A percentile compares a stretch with the other conserved stretches of the same genome.
phyloP scores from a whole-genome alignment of 345 rosid species.

The Ailanthus altissimus region DNA sequence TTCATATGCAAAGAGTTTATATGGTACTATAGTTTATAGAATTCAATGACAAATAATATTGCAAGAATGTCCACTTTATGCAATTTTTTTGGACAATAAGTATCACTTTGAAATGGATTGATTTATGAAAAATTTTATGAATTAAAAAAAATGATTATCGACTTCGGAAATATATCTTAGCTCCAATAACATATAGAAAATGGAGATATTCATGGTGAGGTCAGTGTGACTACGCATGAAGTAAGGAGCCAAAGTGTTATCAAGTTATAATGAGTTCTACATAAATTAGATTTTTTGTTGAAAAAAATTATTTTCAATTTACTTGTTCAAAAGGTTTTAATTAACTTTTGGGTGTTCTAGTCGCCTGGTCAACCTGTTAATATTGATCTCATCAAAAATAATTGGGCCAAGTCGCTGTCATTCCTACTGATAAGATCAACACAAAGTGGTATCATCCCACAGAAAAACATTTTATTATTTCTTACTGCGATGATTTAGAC shows the following conservation, averaged over 20 bases:
- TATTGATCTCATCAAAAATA: neutral
- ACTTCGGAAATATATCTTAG: too few species aligned
- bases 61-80: too few species aligned
- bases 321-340: constrained; percentile 2
- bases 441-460: neutral
- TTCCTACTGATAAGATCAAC: constrained; percentile 7
- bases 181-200: neutral
- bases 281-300: too few species aligned
- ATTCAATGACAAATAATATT: too few species aligned
- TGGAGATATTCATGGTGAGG: constrained; percentile 14
- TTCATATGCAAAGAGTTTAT: too few species aligned
- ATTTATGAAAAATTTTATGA: too few species aligned
- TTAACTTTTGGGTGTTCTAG: neutral
- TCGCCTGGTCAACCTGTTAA: neutral
- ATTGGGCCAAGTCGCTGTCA: constrained; percentile 2
- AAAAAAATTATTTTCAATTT: neutral
- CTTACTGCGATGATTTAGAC: neutral
- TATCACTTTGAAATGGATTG: too few species aligned
- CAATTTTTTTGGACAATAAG: too few species aligned
- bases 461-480: too few species aligned
- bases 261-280: too few species aligned
- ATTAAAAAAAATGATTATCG: too few species aligned
- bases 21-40: too few species aligned
- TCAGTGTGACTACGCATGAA: constrained; percentile 34
- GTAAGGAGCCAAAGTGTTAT: constrained; percentile 12